phyloP scores from a whole-genome alignment of 106 monocot genomes.

The Cymbidium sinense region DNA sequence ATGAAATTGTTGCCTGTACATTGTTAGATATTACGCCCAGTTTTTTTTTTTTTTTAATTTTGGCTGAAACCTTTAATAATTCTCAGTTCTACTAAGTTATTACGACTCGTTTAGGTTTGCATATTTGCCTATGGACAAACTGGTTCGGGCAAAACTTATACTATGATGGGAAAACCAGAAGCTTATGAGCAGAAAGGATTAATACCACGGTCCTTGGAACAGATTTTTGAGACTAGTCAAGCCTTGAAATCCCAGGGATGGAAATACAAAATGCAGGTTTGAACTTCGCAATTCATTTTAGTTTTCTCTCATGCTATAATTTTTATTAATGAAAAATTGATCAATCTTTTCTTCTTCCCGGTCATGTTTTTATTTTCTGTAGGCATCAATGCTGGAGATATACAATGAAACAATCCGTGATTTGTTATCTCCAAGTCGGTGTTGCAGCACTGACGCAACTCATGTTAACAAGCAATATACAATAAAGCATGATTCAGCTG shows the following conservation, averaged over 20 bases:
- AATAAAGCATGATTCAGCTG: conserved; percentile 76
- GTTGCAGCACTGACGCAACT: conserved; percentile 25
- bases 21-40: not conserved
- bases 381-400: conserved; percentile 94
- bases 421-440: conserved; percentile 33
- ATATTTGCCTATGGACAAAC: conserved; percentile 99
- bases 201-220: conserved; percentile 85
- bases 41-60: not conserved
- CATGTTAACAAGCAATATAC: conserved; percentile 46
- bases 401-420: conserved; percentile 94
- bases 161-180: conserved; percentile 86
- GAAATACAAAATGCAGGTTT: conserved; percentile 90
- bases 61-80: not conserved
- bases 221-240: conserved; percentile 74
- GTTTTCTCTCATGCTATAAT: not conserved
- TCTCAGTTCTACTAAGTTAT: too few species aligned
- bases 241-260: conserved; percentile 66
- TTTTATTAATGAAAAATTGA: not conserved
- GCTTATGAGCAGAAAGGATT: conserved; percentile 59
- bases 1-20: not conserved
- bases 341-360: not conserved
- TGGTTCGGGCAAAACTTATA: conserved; percentile 96
- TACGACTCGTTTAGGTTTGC: conserved; percentile 49
- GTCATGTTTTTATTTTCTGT: not conserved
- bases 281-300: not conserved